Percentiles rank a stretch among this genome's conserved stretches.
Evolutionary conservation across 2,329 filamentous ascomycete species (phyloP).

Genomic region (Colletotrichum sublineola): DNA sequence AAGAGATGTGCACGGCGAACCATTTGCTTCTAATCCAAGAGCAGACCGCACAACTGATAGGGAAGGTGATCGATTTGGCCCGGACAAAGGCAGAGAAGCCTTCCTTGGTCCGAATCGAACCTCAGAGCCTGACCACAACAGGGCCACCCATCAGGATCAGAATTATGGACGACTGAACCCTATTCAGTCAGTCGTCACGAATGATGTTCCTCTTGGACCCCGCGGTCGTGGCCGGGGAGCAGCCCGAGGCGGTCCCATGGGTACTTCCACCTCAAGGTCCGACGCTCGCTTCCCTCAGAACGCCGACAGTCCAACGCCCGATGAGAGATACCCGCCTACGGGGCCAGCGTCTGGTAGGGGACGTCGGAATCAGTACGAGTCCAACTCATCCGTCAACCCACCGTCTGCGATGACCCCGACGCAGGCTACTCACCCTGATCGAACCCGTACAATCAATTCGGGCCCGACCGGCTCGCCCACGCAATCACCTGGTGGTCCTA

Average conservation of each 20-base stretch:
- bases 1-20: constrained; percentile 52
- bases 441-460: constrained; percentile 30
- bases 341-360: constrained; percentile 65
- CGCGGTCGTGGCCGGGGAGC: constrained; percentile 63
- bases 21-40: constrained; percentile 43
- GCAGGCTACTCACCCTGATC: constrained; percentile 37
- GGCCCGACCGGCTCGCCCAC: constrained; percentile 38
- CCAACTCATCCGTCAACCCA: constrained; percentile 29
- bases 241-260: constrained; percentile 54
- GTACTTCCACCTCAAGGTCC: constrained; percentile 53
- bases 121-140: constrained; percentile 64
- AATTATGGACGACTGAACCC: constrained; percentile 74
- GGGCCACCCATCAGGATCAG: constrained; percentile 68
- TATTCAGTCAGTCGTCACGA: constrained; percentile 58
- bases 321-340: constrained; percentile 64
- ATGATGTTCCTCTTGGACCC: constrained; percentile 68
- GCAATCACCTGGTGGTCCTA: constrained; percentile 44
- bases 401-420: constrained; percentile 33
- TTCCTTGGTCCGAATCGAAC: constrained; percentile 56
- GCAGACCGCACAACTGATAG: constrained; percentile 58
- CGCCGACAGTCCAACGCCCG: constrained; percentile 60
- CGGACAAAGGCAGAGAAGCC: constrained; percentile 58
- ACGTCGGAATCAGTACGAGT: constrained; percentile 49
- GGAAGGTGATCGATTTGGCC: constrained; percentile 54
- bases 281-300: constrained; percentile 58